Conservation (phyloP, 2,329 filamentous ascomycete genomes). For the Alternaria sp. region DNA sequence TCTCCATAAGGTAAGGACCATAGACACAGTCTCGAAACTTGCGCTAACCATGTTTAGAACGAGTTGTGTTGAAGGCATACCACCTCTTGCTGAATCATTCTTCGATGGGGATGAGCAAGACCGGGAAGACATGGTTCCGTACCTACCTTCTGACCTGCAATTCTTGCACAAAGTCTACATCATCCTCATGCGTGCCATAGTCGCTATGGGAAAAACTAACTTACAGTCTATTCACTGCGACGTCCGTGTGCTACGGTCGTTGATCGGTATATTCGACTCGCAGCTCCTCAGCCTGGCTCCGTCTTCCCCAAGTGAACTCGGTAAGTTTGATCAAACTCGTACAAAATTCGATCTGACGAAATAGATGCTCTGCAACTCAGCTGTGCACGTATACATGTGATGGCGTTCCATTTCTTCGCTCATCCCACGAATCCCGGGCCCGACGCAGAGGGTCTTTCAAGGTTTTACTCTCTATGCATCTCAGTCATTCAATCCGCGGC, state of each 20-base stretch:
- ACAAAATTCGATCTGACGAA: constrained; percentile 18
- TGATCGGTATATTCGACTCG: constrained; percentile 48
- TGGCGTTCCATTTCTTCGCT: constrained; percentile 50
- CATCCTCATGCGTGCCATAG: constrained; percentile 44
- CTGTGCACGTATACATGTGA: constrained; percentile 46
- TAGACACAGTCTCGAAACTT: neutral
- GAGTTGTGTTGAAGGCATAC: constrained; percentile 46
- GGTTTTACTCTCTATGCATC: constrained; percentile 46
- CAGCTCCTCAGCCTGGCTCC: constrained; percentile 42
- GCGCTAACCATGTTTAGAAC: constrained; percentile 33
- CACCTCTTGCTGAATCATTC: constrained; percentile 46
- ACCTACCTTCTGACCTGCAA: constrained; percentile 41
- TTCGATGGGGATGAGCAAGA: constrained; percentile 45
- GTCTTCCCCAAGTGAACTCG: constrained; percentile 43
- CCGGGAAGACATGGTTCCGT: constrained; percentile 44
- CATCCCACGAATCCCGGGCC: constrained; percentile 36
- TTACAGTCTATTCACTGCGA: constrained; percentile 44
- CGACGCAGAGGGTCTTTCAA: constrained; percentile 38
- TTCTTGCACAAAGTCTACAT: constrained; percentile 47
- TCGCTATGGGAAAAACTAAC: constrained; percentile 45
- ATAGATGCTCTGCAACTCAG: constrained; percentile 45
- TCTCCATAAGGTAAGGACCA: constrained; percentile 43
- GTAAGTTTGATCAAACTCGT: constrained; percentile 24
- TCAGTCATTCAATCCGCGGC: constrained; percentile 39
- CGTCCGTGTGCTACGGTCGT: constrained; percentile 40